A percentile compares a stretch with the other conserved stretches of the same genome.
These are phyloP conservation scores for Esteya vermicola DNA, from an alignment of 2,329 filamentous ascomycete genomes.

Conservation along the genomic window DNA sequence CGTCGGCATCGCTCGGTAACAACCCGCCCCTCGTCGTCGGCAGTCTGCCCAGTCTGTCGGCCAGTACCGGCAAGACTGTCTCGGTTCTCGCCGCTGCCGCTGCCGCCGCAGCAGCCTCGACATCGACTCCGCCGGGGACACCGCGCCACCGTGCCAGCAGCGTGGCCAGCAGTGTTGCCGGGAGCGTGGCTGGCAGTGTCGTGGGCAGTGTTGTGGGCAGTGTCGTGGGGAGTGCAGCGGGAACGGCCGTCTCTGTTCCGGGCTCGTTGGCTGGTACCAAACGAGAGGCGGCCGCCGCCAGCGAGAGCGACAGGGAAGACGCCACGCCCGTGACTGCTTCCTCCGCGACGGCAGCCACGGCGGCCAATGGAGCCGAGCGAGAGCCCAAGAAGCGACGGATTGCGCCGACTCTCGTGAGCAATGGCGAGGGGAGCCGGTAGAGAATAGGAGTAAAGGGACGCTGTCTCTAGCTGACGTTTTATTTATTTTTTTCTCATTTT, in stretches of 20 bases:
- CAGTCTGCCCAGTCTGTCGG: conserved; percentile 59
- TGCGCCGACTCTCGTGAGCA: conserved; percentile 46
- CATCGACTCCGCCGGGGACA: conserved; percentile 75
- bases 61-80: conserved; percentile 48
- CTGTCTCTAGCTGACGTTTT: background rate
- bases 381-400: conserved; percentile 54
- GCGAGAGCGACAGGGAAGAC: conserved; percentile 34
- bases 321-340: background rate
- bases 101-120: conserved; percentile 16
- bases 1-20: conserved; percentile 42
- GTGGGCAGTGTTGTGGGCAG: too few species aligned
- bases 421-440: background rate
- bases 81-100: background rate
- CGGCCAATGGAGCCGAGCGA: conserved; percentile 17
- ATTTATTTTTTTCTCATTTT: background rate
- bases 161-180: conserved; percentile 22
- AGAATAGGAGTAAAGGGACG: background rate
- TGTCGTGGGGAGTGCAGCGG: conserved; percentile 17
- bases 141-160: conserved; percentile 49
- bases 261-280: conserved; percentile 28
- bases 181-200: too few species aligned
- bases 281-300: conserved; percentile 42
- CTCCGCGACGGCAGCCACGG: too few species aligned
- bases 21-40: conserved; percentile 70
- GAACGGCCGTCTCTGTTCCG: background rate